These are phyloP conservation scores for Pilobolus umbonatus DNA, from an alignment of 192 early-diverging fungal genomes.

Conservation along the genomic window DNA sequence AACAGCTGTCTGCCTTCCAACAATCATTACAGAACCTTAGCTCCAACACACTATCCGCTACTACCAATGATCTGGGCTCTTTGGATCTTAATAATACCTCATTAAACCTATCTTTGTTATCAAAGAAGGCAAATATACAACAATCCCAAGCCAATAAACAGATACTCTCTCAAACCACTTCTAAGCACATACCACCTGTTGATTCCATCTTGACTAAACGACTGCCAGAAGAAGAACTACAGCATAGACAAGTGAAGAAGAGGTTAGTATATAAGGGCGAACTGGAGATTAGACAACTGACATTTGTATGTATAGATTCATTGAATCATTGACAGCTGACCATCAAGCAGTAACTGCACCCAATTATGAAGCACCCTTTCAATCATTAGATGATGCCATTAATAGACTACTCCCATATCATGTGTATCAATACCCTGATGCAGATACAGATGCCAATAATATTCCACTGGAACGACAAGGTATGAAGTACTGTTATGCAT, in stretches of 20 bases:
- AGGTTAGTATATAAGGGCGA: slow-evolving; percentile 2
- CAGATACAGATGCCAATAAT: slow-evolving; percentile 36
- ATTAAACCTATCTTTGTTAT: no score
- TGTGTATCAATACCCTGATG: slow-evolving; percentile 63
- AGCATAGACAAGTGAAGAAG: slow-evolving; percentile 28
- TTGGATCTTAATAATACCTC: no score
- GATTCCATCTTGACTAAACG: slow-evolving; percentile 12
- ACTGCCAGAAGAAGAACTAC: slow-evolving; percentile 27
- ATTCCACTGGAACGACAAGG: slow-evolving; percentile 30
- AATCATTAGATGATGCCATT: slow-evolving; percentile 52
- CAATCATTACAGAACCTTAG: not conserved
- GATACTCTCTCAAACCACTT: not conserved
- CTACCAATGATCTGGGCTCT: no score
- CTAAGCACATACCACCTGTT: not conserved
- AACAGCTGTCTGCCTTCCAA: not conserved
- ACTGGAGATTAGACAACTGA: not conserved
- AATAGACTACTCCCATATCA: slow-evolving; percentile 70
- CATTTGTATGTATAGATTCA: slow-evolving; percentile 25
- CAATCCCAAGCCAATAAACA: no score
- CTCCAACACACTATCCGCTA: not conserved
- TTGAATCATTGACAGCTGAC: slow-evolving; percentile 46
- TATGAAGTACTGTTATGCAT: slow-evolving; percentile 3
- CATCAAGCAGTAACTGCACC: slow-evolving; percentile 35
- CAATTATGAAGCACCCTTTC: slow-evolving; percentile 61
- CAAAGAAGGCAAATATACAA: no score